Base-by-base conservation (phyloP, 768 basidiomycete genomes). In the Psilocybe cyanescens region DNA sequence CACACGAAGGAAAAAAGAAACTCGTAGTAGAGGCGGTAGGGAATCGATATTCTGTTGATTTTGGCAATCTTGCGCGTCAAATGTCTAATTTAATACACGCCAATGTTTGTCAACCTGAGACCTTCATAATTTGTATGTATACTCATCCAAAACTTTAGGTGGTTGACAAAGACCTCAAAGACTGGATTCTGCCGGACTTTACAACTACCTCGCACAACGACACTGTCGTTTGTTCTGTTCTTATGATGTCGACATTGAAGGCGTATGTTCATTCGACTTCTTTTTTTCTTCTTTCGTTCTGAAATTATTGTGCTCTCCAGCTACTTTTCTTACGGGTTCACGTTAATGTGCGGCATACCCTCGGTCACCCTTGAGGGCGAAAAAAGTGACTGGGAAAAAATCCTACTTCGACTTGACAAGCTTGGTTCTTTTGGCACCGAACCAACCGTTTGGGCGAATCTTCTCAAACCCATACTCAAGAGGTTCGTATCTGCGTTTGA, bases 1-100 rank as follows among this genome's bases (percentile, higher is more conserved):
- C 67, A 1, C 78, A 77, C 29, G 68, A 73, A 16, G 78, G 70
- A 6, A 67, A 76, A 60, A 71, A 74, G 45, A 45, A 65, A 4
- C 59, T 83, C 29, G 57, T 66, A 2, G 59, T 80, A 17, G n/a
- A 54, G 4, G 61, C 65, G 0, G 28, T 5, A 3, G 61, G 59
- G 3, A 64, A 19, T 7, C 58, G 71, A 7, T 65, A 70, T 33
- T 55, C 52, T 46, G 39, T 76, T 30, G 74, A 82, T 61, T 75
- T 76, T 17, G 71, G 71, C 3, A 47, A 55, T 49, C 74, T 72
- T 68, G 75, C 28, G 35, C 60, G 39, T 59, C 65, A 68, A 39
- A 72, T 78, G 72, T 68, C 24, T 24, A 24, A 24, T 24, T 24
- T 24, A 24, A 24, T 24, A 24, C 24, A 24, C 24, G 24, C 24